Evolutionary conservation across 2,329 filamentous ascomycete genomes (phyloP), one percentile per base, ranked within the genome.

Genomic region (Penicillium sp.): DNA sequence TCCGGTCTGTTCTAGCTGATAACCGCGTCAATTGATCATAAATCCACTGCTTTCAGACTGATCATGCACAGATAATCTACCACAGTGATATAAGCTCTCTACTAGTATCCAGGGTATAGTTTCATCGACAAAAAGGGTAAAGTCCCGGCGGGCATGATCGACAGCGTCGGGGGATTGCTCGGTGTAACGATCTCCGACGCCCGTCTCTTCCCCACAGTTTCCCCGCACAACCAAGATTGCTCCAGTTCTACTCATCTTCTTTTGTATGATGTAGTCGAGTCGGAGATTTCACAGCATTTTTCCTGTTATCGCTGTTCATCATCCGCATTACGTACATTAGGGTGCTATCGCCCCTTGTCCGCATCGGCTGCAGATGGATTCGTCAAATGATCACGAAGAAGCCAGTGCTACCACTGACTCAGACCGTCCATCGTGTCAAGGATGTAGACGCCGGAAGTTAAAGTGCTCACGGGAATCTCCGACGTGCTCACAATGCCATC

Each of bases 381-480:
- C 35, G n/a, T 25, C 43, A 23, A 54, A 47, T n/a, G n/a, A 33
- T 10, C 26, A n/a, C 25, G 44, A 54, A 5, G 51, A 54, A n/a
- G 19, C 23, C 11, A 48, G 31, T 31, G 21, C 8, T 13, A 54
- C 16, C 21, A 44, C 33, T 42, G 51, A 54, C n/a, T 43, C 44
- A 48, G 51, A 54, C 9, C 43, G 51, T 14, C 51, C 51, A 43
- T 54, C 52, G 8, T 55, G 53, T 25, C 46, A 55, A 37, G 53
- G 53, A 42, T 55, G 53, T 50, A 46, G 53, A 14, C 35, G 46
- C 2, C 53, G 53, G 11, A 55, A 55, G 13, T 37, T 50, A 37
- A 55, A 55, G 35, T 55, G 53, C 27, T 55, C 53, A 11, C 39
- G 47, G 23, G 53, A 55, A n/a, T 23, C 44, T 14, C 45, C 53